These are phyloP conservation scores for Aechmea fasciata DNA, from an alignment of 176 grass and related monocot genomes.

Conservation along the genomic window DNA sequence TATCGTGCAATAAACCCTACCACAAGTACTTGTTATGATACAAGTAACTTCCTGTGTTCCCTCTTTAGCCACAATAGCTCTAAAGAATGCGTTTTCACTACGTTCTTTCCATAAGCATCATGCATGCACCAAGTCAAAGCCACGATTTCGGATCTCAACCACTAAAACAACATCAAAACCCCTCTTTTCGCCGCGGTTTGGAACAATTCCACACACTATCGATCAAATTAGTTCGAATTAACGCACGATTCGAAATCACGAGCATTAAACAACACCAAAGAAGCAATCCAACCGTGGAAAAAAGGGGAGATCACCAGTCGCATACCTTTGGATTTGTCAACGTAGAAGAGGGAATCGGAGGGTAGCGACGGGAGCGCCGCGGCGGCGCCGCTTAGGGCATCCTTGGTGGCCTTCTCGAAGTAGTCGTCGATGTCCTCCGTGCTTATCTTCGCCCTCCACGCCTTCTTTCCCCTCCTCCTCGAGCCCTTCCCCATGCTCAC, in stretches of 20 bases:
- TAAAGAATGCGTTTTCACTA: no score
- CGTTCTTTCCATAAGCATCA: no score
- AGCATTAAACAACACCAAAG: neutral
- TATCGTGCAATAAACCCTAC: no score
- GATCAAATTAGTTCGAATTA: neutral
- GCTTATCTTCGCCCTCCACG: slow-evolving; percentile 84
- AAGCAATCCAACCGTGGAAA: neutral
- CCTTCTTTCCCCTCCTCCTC: slow-evolving; percentile 87
- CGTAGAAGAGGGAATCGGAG: slow-evolving; percentile 61
- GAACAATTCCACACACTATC: no score
- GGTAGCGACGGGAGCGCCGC: slow-evolving; percentile 39
- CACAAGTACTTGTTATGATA: no score
- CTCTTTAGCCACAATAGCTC: no score
- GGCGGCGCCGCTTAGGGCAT: slow-evolving; percentile 47
- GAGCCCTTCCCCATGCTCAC: slow-evolving; percentile 69
- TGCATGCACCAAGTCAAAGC: no score
- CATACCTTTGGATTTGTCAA: slow-evolving; percentile 44
- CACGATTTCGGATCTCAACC: no score
- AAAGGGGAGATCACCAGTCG: neutral
- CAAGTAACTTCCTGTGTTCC: no score
- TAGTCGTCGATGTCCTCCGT: slow-evolving; percentile 80
- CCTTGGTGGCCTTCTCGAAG: slow-evolving; percentile 67
- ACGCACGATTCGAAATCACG: neutral
- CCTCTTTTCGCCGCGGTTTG: no score
- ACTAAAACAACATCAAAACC: no score